phyloP scores from a whole-genome alignment of 148 eudicot species.

The Chenopodium berlandieri region DNA sequence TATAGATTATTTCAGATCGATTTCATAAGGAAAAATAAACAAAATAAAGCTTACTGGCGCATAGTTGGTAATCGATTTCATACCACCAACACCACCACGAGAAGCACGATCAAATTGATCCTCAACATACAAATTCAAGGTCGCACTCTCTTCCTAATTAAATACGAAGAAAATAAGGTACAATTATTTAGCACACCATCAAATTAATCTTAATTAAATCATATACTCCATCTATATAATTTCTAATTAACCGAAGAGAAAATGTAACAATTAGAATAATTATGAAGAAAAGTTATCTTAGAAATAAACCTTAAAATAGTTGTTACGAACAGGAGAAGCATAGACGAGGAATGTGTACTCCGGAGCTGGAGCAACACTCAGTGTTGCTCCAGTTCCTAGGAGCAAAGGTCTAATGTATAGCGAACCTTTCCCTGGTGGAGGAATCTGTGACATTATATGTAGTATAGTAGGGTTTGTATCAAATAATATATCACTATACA shows the following conservation, averaged over 20 bases:
- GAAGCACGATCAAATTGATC: constrained; percentile 71
- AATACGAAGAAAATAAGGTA: neutral
- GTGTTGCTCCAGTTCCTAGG: constrained; percentile 68
- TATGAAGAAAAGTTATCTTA: too few relatives aligned
- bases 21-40: too few relatives aligned
- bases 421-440: constrained; percentile 82
- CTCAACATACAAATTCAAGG: constrained; percentile 68
- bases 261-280: too few relatives aligned
- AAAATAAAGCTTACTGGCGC: constrained; percentile 50
- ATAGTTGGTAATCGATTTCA: constrained; percentile 76
- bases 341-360: constrained; percentile 78
- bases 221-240: too few relatives aligned
- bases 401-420: constrained; percentile 81
- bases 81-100: constrained; percentile 84
- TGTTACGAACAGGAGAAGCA: constrained; percentile 73
- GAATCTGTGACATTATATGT: constrained; percentile 45
- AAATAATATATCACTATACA: neutral
- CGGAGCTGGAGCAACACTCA: constrained; percentile 70
- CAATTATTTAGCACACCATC: neutral
- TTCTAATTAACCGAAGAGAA: too few relatives aligned
- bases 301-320: constrained; percentile 61
- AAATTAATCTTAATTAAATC: too few relatives aligned
- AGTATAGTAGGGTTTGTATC: neutral
- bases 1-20: too few relatives aligned
- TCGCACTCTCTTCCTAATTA: constrained; percentile 57